phyloP scores from a whole-genome alignment of 164 flowering plant genomes.

The grape (Vitis vinifera) region DNA sequence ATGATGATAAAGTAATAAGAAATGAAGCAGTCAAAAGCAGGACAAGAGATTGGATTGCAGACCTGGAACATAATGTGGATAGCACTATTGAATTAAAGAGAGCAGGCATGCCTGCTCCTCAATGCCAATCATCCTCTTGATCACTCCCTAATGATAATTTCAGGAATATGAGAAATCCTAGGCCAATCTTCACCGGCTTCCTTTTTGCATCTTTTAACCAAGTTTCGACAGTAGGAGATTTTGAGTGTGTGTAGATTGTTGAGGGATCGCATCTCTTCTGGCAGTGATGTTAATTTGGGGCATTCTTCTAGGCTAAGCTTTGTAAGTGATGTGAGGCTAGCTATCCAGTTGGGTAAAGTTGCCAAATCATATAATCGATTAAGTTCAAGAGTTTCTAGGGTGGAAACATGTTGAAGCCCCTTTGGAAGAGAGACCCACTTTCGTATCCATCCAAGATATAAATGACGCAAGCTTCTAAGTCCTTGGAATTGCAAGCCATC shows the following conservation, averaged over 20 bases:
- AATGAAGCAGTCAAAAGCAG: no score
- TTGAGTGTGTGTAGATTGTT: background rate
- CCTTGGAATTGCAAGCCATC: constrained; percentile 1
- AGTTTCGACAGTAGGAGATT: background rate
- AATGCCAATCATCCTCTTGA: no score
- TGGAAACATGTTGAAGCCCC: background rate
- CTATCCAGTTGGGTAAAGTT: constrained; percentile 22
- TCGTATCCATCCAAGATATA: background rate
- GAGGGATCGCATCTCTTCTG: constrained; percentile 1
- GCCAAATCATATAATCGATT: background rate
- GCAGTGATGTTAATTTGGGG: constrained; percentile 11
- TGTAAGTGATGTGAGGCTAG: constrained; percentile 12
- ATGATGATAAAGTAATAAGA: no score
- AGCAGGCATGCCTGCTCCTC: no score
- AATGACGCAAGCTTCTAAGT: background rate
- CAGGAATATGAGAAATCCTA: constrained; percentile 7
- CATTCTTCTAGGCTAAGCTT: constrained; percentile 15
- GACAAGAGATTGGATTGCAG: no score
- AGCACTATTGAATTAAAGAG: no score
- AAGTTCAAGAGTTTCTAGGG: background rate
- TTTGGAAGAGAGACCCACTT: background rate
- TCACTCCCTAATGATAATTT: background rate
- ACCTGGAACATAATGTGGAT: no score
- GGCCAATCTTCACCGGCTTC: background rate
- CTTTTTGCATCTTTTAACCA: background rate